Base-by-base conservation (phyloP, 768 basidiomycete species). In the Pleurotus citrinopileatus region DNA sequence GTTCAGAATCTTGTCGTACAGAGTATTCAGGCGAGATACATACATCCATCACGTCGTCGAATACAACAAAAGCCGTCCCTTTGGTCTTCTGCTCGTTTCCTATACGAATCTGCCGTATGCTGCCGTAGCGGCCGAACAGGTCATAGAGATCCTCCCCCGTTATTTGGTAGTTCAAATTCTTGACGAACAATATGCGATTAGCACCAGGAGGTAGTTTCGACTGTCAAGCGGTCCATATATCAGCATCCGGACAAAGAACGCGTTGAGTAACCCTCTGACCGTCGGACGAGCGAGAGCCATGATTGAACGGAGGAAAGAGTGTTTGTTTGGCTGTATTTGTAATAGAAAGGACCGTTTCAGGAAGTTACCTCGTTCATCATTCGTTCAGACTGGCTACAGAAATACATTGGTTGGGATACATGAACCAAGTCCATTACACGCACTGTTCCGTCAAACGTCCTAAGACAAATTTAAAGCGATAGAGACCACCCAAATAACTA, bases 41-140 rank as follows among this genome's bases (percentile, higher is more conserved):
- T 67, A 94, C 93, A 63, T 95, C 94, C 91, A 94, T 94, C 59
- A 95, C 92, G 70, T 95, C 94, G 65, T 95, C 91, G 66, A 91
- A 94, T 12, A 96, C 95, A 2, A 98, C 91, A 65, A 96, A 99
- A 0, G 96, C 96, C 7, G 96, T 98, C 25, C 96, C 96, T 66
- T 89, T 91, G 19, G 93, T 89, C 74, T 97, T 98, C 55, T 84
- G 76, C 65, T 94, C 91, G 59, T 86, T 95, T 44, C 96, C 96
- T 59, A 97, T 85, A 58, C 96, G 84, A 58, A 99, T 87, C 71
- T 99, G 96, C 46, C 96, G 86, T 61, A 99, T 91, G 62, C 91
- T 91, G 43, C 96, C 96, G 73, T 98, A 99, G 59, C 94, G 91
- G 53, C 94, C 96, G 62, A 99, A 98, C 58, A 98, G 77, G 73